Evolutionary conservation across 202 grass and related monocot species (phyloP).

Genomic region (Musa balbisiana): DNA sequence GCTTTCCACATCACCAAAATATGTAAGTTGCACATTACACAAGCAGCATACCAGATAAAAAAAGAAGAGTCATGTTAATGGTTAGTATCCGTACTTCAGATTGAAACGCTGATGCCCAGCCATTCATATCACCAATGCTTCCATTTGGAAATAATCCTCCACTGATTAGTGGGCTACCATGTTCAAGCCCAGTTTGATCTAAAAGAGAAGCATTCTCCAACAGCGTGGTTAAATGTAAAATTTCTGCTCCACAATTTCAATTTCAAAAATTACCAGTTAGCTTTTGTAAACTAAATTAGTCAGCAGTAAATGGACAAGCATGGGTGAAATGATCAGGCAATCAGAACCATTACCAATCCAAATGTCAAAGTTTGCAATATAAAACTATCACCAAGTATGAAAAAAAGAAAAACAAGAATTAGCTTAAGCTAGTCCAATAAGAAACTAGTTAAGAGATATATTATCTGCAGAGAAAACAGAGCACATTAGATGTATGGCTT

Average conservation of each 20-base stretch:
- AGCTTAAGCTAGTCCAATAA: no score
- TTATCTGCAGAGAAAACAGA: no score
- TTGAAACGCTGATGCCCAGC: slow-evolving; percentile 21
- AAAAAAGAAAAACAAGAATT: no score
- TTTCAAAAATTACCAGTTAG: slow-evolving; percentile 20
- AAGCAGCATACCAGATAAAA: slow-evolving; percentile 10
- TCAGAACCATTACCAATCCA: no score
- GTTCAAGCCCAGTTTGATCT: slow-evolving; percentile 24
- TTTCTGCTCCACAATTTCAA: slow-evolving; percentile 25
- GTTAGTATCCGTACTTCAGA: slow-evolving; percentile 27
- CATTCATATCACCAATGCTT: slow-evolving; percentile 12
- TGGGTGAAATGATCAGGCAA: no score
- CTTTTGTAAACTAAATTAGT: slow-evolving; percentile 5
- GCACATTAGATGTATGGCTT: no score
- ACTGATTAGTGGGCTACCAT: slow-evolving; percentile 19
- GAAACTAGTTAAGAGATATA: no score
- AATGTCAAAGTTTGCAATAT: no score
- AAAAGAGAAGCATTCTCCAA: slow-evolving; percentile 20
- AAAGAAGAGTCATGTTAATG: slow-evolving; percentile 21
- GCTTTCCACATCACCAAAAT: neutral
- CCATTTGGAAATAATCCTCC: slow-evolving; percentile 22
- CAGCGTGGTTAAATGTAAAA: slow-evolving; percentile 22
- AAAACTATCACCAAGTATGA: no score
- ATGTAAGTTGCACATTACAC: no score
- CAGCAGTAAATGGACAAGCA: slow-evolving; percentile 3